Evolutionary conservation across 768 basidiomycete genomes (phyloP).

Genomic region (Leucosporidium yakuticum): DNA sequence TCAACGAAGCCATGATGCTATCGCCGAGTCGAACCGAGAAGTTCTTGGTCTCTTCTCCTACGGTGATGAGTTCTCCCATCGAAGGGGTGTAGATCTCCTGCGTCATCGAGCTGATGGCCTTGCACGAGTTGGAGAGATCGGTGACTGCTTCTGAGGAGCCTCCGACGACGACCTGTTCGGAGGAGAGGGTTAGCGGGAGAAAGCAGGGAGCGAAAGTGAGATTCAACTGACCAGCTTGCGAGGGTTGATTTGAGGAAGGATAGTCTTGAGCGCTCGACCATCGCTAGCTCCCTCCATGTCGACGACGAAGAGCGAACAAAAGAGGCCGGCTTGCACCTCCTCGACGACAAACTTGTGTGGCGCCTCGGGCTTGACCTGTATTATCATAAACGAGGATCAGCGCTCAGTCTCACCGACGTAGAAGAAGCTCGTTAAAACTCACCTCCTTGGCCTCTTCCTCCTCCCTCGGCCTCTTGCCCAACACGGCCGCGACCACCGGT

Average conservation of each 20-base stretch:
- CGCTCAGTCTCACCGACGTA: constrained; percentile 12
- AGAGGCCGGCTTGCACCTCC: constrained; percentile 67
- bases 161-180: constrained; percentile 74
- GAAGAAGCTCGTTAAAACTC: constrained; percentile 13
- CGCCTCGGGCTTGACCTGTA: constrained; percentile 51
- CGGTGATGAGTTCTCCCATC: constrained; percentile 70
- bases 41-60: constrained; percentile 91
- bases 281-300: constrained; percentile 97
- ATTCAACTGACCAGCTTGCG: constrained; percentile 70
- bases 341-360: constrained; percentile 86
- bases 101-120: constrained; percentile 79
- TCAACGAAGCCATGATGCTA: constrained; percentile 66
- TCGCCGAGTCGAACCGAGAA: constrained; percentile 94
- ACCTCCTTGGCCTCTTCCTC: constrained; percentile 80
- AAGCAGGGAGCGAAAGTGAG: background rate
- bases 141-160: constrained; percentile 62
- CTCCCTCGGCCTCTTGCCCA: constrained; percentile 57
- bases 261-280: constrained; percentile 91
- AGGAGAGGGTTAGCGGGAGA: background rate
- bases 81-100: constrained; percentile 79
- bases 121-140: constrained; percentile 71
- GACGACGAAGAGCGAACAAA: constrained; percentile 80
- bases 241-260: constrained; percentile 92
- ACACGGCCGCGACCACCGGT: constrained; percentile 62
- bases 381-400: background rate